These are phyloP conservation scores for Mycena capillaripes DNA, from an alignment of 768 basidiomycete genomes.

Conservation along the genomic window DNA sequence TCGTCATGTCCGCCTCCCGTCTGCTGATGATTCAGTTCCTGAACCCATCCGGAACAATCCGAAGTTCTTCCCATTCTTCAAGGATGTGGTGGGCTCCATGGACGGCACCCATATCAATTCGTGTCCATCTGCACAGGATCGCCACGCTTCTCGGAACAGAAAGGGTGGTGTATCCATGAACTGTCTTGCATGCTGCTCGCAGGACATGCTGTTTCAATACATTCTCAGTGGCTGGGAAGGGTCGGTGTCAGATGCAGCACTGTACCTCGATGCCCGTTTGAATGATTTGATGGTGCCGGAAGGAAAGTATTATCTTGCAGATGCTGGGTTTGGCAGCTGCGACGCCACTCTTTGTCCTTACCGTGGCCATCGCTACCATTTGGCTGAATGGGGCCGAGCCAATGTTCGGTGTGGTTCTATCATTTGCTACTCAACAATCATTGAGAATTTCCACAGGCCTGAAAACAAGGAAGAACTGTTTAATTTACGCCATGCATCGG, in stretches of 20 bases:
- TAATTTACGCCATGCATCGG: neutral
- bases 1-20: neutral
- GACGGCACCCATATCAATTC: neutral
- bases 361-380: no score
- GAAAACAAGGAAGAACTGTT: neutral
- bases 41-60: neutral
- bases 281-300: neutral
- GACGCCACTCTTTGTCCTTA: neutral
- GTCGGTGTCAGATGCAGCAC: neutral
- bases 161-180: no score
- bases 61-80: neutral
- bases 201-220: neutral
- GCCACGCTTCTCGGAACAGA: neutral
- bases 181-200: no score
- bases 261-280: neutral
- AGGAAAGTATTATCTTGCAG: neutral
- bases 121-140: neutral
- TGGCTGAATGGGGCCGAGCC: no score
- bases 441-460: neutral
- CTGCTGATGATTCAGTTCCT: neutral
- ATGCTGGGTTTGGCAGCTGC: neutral
- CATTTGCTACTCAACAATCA: no score
- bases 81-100: neutral
- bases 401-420: no score
- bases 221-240: neutral